These are phyloP conservation scores for Tuber brumale DNA, from an alignment of 495 filamentous ascomycete genomes.

Conservation along the genomic window DNA sequence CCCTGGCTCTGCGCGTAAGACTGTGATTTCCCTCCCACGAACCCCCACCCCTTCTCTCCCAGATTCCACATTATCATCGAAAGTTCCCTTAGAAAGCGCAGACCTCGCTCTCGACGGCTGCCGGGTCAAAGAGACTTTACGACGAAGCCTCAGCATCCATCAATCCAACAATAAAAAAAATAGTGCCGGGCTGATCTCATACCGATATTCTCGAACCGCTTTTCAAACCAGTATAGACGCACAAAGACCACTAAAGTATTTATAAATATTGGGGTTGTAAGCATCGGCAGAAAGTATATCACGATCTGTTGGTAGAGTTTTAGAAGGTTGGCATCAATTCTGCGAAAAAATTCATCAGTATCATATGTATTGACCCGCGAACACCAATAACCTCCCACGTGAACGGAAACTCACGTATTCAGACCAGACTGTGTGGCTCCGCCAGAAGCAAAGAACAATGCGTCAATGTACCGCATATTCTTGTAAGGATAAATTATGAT, in stretches of 20 bases:
- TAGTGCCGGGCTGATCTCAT: slow-evolving; percentile 41
- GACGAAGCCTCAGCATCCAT: slow-evolving; percentile 3
- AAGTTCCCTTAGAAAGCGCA: slow-evolving; percentile 49
- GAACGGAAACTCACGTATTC: slow-evolving; percentile 55
- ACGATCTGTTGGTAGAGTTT: slow-evolving; percentile 70
- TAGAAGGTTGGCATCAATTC: slow-evolving; percentile 66
- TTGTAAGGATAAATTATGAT: slow-evolving; percentile 62
- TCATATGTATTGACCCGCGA: slow-evolving; percentile 10
- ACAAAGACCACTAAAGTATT: slow-evolving; percentile 81
- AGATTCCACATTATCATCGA: slow-evolving; percentile 45
- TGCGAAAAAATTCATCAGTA: slow-evolving; percentile 32
- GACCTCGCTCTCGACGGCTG: slow-evolving; percentile 42
- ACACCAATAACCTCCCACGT: not conserved
- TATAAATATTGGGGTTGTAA: slow-evolving; percentile 86
- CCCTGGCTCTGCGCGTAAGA: slow-evolving; percentile 46
- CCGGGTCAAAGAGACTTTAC: slow-evolving; percentile 29
- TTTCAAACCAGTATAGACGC: slow-evolving; percentile 95
- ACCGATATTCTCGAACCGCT: slow-evolving; percentile 75
- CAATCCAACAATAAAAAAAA: not conserved
- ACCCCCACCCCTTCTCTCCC: slow-evolving; percentile 53
- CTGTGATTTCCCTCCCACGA: slow-evolving; percentile 53
- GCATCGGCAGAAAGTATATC: slow-evolving; percentile 62
- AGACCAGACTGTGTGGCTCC: slow-evolving; percentile 84
- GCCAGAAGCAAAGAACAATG: slow-evolving; percentile 75
- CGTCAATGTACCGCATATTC: slow-evolving; percentile 71